Base-by-base conservation (phyloP, 306 rosid species). In the Sindora glabra region DNA sequence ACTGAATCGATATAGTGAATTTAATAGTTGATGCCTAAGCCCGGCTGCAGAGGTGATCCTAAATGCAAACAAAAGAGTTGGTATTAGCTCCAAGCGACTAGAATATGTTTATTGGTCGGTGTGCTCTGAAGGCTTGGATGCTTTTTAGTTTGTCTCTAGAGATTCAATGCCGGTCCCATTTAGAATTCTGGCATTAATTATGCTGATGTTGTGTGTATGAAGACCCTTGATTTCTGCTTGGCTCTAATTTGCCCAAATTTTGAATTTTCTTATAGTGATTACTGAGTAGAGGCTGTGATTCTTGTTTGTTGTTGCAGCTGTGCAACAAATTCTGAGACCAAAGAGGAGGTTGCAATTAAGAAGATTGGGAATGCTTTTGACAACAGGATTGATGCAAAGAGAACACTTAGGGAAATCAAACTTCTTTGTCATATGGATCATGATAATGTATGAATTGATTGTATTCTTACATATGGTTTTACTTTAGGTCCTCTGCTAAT, bases 361-460 rank as follows among this genome's bases (percentile, higher is more conserved):
- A 74, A 74, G 62, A 74, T 74, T 7, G 74, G 79, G 13, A 69
- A 68, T 40, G 79, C 79, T 2, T 74, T 74, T 50, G 79, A 68
- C 40, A 74, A 74, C 63, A 55, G 79, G 45, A 74, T 74, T 47
- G 79, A 74, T 58, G 75, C 79, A 0, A 74, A 74, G 62, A 62
- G 79, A 36, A 74, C 79, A 3, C 79, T 74, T 1, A 39, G 79
- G 18, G 79, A 74, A 68, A 74, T 74, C 48, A 74, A 74, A 41
- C 79, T 74, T 52, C 79, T 74, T 22, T 55, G 74, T 34, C 79
- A 74, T 62, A 91, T 91, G 98, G 96, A 88, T 37, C 98, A 91
- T 76, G 96, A 92, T 62, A 92, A 92, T 55, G 98, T 88, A 65
- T 2, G 56, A 13, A 42, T 40, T 37, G 0, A 14, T 60, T 50